A percentile compares a stretch with the other conserved stretches of the same genome.
Evolutionary conservation across 202 grass and related monocot genomes (phyloP).

Genomic region (Schoenoplectus tabernaemontani): DNA sequence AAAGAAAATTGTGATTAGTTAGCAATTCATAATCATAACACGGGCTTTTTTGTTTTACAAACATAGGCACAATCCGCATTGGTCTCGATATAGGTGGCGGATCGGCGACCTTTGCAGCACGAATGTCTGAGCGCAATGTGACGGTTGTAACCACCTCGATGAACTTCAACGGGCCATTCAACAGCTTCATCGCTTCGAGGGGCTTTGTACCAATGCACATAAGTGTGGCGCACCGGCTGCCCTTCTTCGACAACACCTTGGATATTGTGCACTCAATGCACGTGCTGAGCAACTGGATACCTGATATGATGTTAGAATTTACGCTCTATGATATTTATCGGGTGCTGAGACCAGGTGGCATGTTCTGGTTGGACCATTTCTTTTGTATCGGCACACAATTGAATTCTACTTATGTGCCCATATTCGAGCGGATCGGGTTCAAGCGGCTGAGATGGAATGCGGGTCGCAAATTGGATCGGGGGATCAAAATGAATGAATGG

Average conservation of each 20-base stretch:
- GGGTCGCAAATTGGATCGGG: slow-evolving; percentile 28
- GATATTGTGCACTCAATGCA: slow-evolving; percentile 61
- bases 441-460: slow-evolving; percentile 38
- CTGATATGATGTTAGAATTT: slow-evolving; percentile 44
- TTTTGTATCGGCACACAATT: slow-evolving; percentile 18
- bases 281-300: slow-evolving; percentile 29
- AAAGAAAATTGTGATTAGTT: not conserved
- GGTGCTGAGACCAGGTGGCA: slow-evolving; percentile 53
- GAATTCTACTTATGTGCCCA: slow-evolving; percentile 29
- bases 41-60: not conserved
- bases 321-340: slow-evolving; percentile 54
- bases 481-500: slow-evolving; percentile 31
- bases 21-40: not conserved
- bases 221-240: slow-evolving; percentile 37
- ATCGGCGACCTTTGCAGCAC: slow-evolving; percentile 41
- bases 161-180: slow-evolving; percentile 47
- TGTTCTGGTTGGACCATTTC: slow-evolving; percentile 71
- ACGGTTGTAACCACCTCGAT: slow-evolving; percentile 40
- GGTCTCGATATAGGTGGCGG: slow-evolving; percentile 53
- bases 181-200: slow-evolving; percentile 49
- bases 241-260: slow-evolving; percentile 68
- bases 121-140: slow-evolving; percentile 55
- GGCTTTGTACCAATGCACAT: slow-evolving; percentile 47
- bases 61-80: slow-evolving; percentile 41
- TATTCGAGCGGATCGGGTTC: slow-evolving; percentile 37